Evolutionary conservation across 108 stramenopile genomes (phyloP).

Genomic region (Schizochytrium sp.): DNA sequence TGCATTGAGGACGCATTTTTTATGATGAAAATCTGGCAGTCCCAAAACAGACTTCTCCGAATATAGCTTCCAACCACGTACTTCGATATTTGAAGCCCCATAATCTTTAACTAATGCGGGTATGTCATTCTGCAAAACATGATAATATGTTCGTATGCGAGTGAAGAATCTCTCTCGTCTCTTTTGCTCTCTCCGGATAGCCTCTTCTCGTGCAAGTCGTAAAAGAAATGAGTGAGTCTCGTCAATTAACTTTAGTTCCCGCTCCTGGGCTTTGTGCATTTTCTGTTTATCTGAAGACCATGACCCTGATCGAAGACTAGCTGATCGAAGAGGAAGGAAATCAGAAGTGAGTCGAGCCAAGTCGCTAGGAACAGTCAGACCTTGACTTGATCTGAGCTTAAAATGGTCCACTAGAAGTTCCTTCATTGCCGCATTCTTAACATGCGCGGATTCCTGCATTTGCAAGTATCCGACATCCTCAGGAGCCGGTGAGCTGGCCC

Average conservation of each 20-base stretch:
- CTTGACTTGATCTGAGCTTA: neutral
- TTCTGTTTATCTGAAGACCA: neutral
- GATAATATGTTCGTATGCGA: neutral
- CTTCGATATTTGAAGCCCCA: neutral
- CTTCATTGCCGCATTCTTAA: neutral
- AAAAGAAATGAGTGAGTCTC: neutral
- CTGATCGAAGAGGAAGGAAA: neutral
- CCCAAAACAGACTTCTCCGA: neutral
- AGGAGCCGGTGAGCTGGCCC: neutral
- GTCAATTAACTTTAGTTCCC: neutral
- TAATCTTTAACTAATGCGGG: neutral
- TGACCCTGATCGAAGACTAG: neutral
- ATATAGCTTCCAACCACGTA: neutral
- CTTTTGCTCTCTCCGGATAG: neutral
- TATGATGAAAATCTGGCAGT: neutral
- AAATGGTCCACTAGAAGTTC: neutral
- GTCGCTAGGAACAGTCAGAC: neutral
- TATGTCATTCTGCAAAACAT: neutral
- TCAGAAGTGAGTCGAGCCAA: neutral
- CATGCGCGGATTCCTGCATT: neutral
- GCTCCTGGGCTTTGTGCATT: neutral
- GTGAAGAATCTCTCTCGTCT: neutral
- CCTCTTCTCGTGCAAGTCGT: neutral
- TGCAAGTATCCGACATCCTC: neutral
- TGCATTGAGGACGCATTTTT: neutral